A percentile compares a stretch with the other conserved stretches of the same genome.
Conservation (phyloP, 129 eudicot species). For the Heracleum sosnowskyi region DNA sequence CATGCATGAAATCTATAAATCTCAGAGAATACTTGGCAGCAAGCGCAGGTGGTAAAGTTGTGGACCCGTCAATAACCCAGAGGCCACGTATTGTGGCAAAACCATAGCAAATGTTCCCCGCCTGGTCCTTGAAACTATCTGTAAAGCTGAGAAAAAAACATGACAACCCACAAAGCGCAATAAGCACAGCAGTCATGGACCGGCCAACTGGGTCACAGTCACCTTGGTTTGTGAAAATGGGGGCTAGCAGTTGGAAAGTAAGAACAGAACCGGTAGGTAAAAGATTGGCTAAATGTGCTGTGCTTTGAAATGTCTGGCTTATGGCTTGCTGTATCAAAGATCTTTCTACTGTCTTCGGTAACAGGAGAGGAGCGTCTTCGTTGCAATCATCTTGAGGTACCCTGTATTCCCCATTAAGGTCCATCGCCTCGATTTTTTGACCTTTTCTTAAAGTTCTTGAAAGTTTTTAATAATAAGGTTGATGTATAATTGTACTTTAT, state of each 20-base stretch:
- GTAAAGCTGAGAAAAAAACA: conserved; percentile 62
- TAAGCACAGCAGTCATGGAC: conserved; percentile 43
- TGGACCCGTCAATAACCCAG: conserved; percentile 81
- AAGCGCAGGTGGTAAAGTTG: conserved; percentile 41
- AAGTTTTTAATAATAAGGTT: not conserved
- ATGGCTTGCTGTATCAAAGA: conserved; percentile 64
- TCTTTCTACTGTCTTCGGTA: conserved; percentile 52
- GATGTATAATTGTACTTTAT: conserved; percentile 19
- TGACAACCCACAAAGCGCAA: conserved; percentile 62
- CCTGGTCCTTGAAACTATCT: conserved; percentile 72
- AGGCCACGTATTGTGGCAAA: conserved; percentile 58
- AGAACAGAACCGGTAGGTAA: conserved; percentile 86
- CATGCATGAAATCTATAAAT: conserved; percentile 70
- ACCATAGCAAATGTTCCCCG: conserved; percentile 65
- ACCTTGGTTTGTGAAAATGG: conserved; percentile 71
- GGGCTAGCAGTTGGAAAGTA: conserved; percentile 64
- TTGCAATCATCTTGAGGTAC: conserved; percentile 22
- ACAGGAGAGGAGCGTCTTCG: conserved; percentile 49
- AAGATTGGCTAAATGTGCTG: conserved; percentile 72
- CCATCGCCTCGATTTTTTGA: conserved; percentile 25
- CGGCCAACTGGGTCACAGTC: conserved; percentile 41
- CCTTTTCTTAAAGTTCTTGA: not conserved
- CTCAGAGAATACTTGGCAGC: conserved; percentile 49
- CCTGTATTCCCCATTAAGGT: conserved; percentile 35
- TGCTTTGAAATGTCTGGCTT: conserved; percentile 82